Evolutionary conservation across 2,329 filamentous ascomycete species (phyloP), one percentile per base, ranked within the genome.

Genomic region (Zasmidium angulare): DNA sequence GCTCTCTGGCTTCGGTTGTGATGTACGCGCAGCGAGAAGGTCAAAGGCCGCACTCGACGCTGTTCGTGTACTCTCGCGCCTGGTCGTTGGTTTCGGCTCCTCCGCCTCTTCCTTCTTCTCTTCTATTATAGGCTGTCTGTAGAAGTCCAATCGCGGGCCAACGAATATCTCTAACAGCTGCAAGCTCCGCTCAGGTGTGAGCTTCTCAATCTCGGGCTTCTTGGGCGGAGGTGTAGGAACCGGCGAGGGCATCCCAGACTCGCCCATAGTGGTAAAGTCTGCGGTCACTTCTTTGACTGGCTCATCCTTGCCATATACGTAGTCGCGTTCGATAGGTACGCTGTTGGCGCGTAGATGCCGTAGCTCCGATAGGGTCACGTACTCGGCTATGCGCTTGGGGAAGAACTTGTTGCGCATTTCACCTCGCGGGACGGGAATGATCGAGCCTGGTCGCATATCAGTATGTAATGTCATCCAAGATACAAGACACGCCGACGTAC

Each of bases 391-490:
- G 59, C 76, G 73, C 47, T 70, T 70, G 2, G 82, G 82, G 64
- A 80, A 84, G 79, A 79, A 84, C 55, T 73, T 71, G 68, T 84
- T 84, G 63, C 83, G 77, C 82, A 86, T 84, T 40, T 76, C 73
- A 21, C 82, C 80, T 17, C 75, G 71, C n/a, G 79, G 71, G 46
- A 85, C 75, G 29, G 82, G 79, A 20, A 85, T 74, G 60, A 84
- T 78, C 19, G 79, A 71, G 61, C 82, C 83, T 85, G 62, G 23
- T 11, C 56, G 3, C 14, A n/a, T 14, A 50, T 55, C 49, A 59
- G 52, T 29, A 43, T 46, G 21, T 23, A 3, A 43, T 14, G 26
- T 17, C 50, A 50, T 14, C 20, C 22, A 36, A 3, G 24, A 23
- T n/a, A 9, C n/a, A 2, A 24, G 26, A 29, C 40, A 9, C 7